A percentile compares a stretch with the other conserved stretches of the same genome.
Conservation (phyloP, 2,329 filamentous ascomycete genomes). For the Cercospora janseana region DNA sequence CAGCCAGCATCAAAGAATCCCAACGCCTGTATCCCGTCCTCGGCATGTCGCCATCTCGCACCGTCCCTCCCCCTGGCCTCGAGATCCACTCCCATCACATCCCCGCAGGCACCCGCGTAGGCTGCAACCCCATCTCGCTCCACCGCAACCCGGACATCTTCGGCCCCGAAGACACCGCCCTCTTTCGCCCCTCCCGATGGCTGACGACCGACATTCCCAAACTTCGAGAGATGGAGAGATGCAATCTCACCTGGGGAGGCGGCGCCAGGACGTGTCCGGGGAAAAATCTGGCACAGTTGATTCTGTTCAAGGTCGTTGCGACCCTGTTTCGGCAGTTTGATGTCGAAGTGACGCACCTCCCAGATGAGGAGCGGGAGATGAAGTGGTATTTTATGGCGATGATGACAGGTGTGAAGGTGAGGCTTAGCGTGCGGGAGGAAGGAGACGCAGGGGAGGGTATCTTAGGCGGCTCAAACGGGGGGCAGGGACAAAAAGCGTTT, state of each 20-base stretch:
- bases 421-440: not conserved
- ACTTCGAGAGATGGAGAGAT: slow-evolving; percentile 23
- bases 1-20: slow-evolving; percentile 47
- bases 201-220: slow-evolving; percentile 21
- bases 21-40: slow-evolving; percentile 47
- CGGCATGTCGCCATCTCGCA: slow-evolving; percentile 42
- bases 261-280: slow-evolving; percentile 28
- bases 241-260: slow-evolving; percentile 27
- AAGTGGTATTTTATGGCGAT: slow-evolving; percentile 22
- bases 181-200: slow-evolving; percentile 41
- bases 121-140: slow-evolving; percentile 37
- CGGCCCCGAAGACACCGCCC: slow-evolving; percentile 36
- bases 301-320: slow-evolving; percentile 25
- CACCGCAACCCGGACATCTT: slow-evolving; percentile 37
- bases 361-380: slow-evolving; percentile 17
- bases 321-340: slow-evolving; percentile 19
- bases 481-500: not conserved
- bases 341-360: slow-evolving; percentile 15
- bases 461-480: not conserved
- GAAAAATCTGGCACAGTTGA: slow-evolving; percentile 31
- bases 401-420: slow-evolving; percentile 17
- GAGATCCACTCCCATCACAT: slow-evolving; percentile 39
- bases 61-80: slow-evolving; percentile 40
- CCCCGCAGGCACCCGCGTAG: slow-evolving; percentile 34
- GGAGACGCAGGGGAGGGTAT: not conserved